Percentiles rank a stretch among this genome's conserved stretches.
Evolutionary conservation across 768 basidiomycete species (phyloP).

Genomic region (Kwoniella dendrophila): DNA sequence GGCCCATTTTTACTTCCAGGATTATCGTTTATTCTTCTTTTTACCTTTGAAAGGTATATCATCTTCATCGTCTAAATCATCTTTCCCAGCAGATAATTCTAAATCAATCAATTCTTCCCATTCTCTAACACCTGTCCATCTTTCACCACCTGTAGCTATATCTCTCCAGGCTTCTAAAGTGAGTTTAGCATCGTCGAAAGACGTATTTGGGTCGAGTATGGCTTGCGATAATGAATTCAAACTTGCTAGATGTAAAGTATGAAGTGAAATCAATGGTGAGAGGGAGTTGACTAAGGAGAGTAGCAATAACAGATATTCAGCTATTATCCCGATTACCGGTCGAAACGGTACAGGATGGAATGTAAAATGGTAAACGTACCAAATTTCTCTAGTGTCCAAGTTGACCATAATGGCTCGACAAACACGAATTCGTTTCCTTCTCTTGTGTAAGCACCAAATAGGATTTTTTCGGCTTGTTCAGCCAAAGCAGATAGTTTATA

Average conservation of each 20-base stretch:
- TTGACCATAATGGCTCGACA: slow-evolving; percentile 42
- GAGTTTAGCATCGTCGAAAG: slow-evolving; percentile 43
- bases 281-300: slow-evolving; percentile 46
- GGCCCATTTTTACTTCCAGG: slow-evolving; percentile 4
- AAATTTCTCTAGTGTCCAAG: slow-evolving; percentile 47
- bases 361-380: slow-evolving; percentile 24
- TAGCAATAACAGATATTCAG: too few relatives aligned
- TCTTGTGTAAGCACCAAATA: slow-evolving; percentile 37
- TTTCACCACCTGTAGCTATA: slow-evolving; percentile 32
- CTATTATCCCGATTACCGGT: too few relatives aligned
- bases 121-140: slow-evolving; percentile 33
- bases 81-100: slow-evolving; percentile 28
- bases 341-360: not conserved
- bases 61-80: slow-evolving; percentile 27
- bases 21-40: slow-evolving; percentile 26
- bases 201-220: slow-evolving; percentile 28
- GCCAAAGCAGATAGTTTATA: slow-evolving; percentile 34
- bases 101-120: slow-evolving; percentile 47
- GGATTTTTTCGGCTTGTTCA: slow-evolving; percentile 44
- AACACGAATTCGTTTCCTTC: slow-evolving; percentile 27
- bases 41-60: slow-evolving; percentile 20
- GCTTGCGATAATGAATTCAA: slow-evolving; percentile 23
- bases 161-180: slow-evolving; percentile 44
- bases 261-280: slow-evolving; percentile 29
- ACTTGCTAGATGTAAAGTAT: slow-evolving; percentile 29